Evolutionary conservation across 192 early-diverging fungal genomes (phyloP), one percentile per base, ranked within the genome.

Genomic region (Coemansia sp.): DNA sequence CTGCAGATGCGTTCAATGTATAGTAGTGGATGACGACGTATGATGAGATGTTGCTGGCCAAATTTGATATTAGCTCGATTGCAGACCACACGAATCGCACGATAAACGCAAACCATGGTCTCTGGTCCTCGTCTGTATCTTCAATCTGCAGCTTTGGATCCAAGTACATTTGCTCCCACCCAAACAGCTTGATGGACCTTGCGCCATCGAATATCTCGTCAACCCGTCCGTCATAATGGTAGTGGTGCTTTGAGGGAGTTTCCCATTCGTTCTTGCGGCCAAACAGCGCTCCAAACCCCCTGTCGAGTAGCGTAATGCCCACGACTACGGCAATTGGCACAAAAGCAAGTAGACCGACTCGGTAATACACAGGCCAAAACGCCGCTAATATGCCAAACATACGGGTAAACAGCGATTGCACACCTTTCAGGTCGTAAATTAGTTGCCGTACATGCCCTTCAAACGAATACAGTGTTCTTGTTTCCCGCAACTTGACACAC

Each of bases 121-220:
- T 40, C 40, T 40, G 21, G 5, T 23, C 44, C 18, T 65, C 15
- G 31, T 46, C 47, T 3, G 15, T 14, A 5, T 60, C 37, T 5
- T 61, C 31, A 23, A 64, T 25, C 47, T 61, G 60, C 14, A 64
- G 61, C 25, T 53, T 52, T 0, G 69, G 48, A 24, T 72, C 70
- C 8, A 78, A 55, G 38, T 68, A 78, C 53, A 68, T 68, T 34
- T 60, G 57, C 42, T 78, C 75, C 75, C 75, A 78, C 23, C 75
- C 70, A 57, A 71, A 72, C 51, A 78, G 61, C 66, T 78, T 77
- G 21, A 77, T 71, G 2, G 74, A 58, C 28, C 67, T 71, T 14
- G 68, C 68, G 18, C 50, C 55, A 15, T 49, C 37, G 50, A 62
- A 77, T 9, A 77, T 57, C 24, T 77, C 66, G 48, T 47, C 47